A percentile compares a stretch with the other conserved stretches of the same genome.
These are phyloP conservation scores for Fusarium ramigenum DNA, from an alignment of 2,329 filamentous ascomycete genomes.

Conservation along the genomic window DNA sequence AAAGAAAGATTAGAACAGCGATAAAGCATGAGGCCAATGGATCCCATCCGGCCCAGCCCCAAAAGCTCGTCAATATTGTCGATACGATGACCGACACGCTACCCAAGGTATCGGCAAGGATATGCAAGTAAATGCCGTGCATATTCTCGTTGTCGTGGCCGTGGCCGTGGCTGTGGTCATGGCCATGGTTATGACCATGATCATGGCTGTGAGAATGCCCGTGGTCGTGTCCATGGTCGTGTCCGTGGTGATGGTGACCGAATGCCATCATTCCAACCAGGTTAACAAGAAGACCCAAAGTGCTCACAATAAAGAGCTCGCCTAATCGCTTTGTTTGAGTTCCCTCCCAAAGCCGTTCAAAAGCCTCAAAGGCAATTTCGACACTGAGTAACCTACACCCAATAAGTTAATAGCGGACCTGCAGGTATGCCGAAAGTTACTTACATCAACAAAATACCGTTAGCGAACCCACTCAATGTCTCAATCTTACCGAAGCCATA, in stretches of 20 bases:
- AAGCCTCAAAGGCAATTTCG: slow-evolving; percentile 94
- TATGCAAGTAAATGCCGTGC: slow-evolving; percentile 95
- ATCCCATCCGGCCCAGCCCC: slow-evolving; percentile 94
- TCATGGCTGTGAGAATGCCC: slow-evolving; percentile 42
- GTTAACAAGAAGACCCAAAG: slow-evolving; percentile 87
- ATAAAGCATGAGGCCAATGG: slow-evolving; percentile 94
- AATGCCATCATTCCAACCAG: slow-evolving; percentile 91
- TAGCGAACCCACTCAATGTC: slow-evolving; percentile 94
- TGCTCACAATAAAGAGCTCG: slow-evolving; percentile 89
- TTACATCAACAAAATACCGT: slow-evolving; percentile 92
- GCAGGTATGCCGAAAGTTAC: slow-evolving; percentile 40
- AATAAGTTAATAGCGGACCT: slow-evolving; percentile 18
- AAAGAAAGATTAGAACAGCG: slow-evolving; percentile 91
- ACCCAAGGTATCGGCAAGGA: slow-evolving; percentile 92
- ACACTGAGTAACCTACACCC: slow-evolving; percentile 81
- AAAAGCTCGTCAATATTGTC: slow-evolving; percentile 85
- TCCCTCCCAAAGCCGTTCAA: slow-evolving; percentile 86
- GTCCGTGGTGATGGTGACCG: slow-evolving; percentile 69
- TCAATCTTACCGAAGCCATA: slow-evolving; percentile 98
- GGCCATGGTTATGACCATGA: slow-evolving; percentile 51
- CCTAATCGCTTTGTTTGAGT: slow-evolving; percentile 83
- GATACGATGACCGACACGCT: slow-evolving; percentile 95
- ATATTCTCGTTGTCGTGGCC: slow-evolving; percentile 96
- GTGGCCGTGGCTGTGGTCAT: slow-evolving; percentile 58
- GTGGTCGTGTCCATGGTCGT: slow-evolving; percentile 54